A percentile compares a stretch with the other conserved stretches of the same genome.
These are phyloP conservation scores for Arctostaphylos glauca DNA, from an alignment of 148 eudicot species.

Conservation along the genomic window DNA sequence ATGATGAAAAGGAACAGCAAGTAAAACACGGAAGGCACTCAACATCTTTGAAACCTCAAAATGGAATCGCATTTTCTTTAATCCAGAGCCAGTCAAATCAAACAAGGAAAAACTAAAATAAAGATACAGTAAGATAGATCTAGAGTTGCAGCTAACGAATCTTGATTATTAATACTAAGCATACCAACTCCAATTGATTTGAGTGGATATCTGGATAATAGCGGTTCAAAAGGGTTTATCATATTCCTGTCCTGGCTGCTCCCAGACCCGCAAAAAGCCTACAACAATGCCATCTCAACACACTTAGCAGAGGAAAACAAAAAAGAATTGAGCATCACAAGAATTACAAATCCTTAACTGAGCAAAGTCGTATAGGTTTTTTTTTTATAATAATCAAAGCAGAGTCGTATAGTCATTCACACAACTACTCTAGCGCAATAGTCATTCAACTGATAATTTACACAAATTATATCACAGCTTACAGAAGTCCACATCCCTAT, in stretches of 20 bases:
- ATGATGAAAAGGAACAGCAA: slow-evolving; percentile 1
- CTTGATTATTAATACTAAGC: slow-evolving; percentile 9
- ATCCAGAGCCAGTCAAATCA: not conserved
- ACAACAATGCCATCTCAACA: slow-evolving; percentile 21
- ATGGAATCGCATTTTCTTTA: not conserved
- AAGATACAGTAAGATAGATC: slow-evolving; percentile 7
- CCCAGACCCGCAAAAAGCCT: slow-evolving; percentile 80
- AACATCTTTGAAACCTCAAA: not conserved
- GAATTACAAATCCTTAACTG: not conserved
- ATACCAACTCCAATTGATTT: slow-evolving; percentile 18
- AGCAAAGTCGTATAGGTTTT: not conserved
- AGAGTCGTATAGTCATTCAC: not conserved
- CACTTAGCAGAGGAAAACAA: slow-evolving; percentile 19
- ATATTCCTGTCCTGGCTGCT: slow-evolving; percentile 73
- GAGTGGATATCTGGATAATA: not conserved
- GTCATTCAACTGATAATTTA: not conserved
- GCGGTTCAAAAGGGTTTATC: slow-evolving; percentile 63
- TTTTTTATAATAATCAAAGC: not conserved
- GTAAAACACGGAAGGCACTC: slow-evolving; percentile 7
- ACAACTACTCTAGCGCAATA: not conserved
- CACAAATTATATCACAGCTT: not conserved
- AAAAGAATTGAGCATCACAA: not conserved
- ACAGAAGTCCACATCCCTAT: not conserved
- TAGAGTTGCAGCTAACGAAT: slow-evolving; percentile 6
- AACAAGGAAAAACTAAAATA: not conserved